These are phyloP conservation scores for Penicillium sp. DNA, from an alignment of 2,329 filamentous ascomycete genomes.

Conservation along the genomic window DNA sequence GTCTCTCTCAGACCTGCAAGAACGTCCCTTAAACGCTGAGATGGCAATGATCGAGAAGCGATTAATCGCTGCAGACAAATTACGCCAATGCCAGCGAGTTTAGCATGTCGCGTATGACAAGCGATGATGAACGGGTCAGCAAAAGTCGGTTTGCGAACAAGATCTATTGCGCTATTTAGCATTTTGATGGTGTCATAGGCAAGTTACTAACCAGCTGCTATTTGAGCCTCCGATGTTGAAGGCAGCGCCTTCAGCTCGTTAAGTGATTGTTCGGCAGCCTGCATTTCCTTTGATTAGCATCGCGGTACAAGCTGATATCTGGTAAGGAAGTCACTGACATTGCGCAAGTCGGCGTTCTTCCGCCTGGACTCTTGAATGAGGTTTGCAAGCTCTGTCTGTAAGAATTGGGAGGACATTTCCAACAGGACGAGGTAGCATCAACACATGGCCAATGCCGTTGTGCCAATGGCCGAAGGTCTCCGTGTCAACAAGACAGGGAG, in stretches of 20 bases:
- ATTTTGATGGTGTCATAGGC: background rate
- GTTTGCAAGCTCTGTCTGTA: conserved; percentile 80
- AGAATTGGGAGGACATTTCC: conserved; percentile 84
- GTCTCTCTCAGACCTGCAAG: conserved; percentile 83
- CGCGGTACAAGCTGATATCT: conserved; percentile 11
- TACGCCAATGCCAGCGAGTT: conserved; percentile 81
- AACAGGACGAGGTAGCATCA: conserved; percentile 22
- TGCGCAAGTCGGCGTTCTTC: conserved; percentile 84
- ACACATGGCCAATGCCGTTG: conserved; percentile 27
- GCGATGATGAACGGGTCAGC: conserved; percentile 91
- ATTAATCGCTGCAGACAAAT: conserved; percentile 86
- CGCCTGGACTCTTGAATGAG: conserved; percentile 93
- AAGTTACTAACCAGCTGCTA: conserved; percentile 57
- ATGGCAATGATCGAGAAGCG: conserved; percentile 71
- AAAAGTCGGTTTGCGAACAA: conserved; percentile 75
- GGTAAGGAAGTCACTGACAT: conserved; percentile 40
- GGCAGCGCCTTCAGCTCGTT: conserved; percentile 77
- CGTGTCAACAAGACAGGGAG: conserved; percentile 12
- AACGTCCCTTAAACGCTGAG: conserved; percentile 74
- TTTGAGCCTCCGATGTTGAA: conserved; percentile 68
- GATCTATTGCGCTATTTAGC: conserved; percentile 54
- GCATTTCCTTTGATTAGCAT: conserved; percentile 23
- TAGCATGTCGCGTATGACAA: conserved; percentile 82
- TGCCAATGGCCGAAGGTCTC: conserved; percentile 8
- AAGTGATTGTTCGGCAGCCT: conserved; percentile 90